A percentile compares a stretch with the other conserved stretches of the same genome.
phyloP scores from a whole-genome alignment of 495 filamentous ascomycete genomes.

The Friedmanniomyces simplex region DNA sequence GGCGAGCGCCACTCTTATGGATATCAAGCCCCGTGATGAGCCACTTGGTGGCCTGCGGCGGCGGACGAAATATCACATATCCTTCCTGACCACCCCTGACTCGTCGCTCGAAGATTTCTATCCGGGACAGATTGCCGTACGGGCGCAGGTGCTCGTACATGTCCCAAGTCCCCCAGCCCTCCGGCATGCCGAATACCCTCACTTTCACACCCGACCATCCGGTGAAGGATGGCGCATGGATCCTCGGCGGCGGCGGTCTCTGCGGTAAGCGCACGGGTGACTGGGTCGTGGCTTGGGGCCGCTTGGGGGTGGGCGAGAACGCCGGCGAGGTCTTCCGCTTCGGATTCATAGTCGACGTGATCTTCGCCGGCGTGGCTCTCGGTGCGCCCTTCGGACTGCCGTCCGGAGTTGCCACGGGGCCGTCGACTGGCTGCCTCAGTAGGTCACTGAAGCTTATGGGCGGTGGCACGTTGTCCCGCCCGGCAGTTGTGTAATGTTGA shows the following conservation, averaged over 20 bases:
- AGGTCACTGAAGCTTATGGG: background rate
- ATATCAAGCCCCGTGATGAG: background rate
- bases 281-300: background rate
- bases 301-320: background rate
- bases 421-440: background rate
- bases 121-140: conserved; percentile 14
- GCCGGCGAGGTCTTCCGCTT: background rate
- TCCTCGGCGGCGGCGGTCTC: background rate
- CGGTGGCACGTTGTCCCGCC: background rate
- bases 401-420: background rate
- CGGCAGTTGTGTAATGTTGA: background rate
- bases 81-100: background rate
- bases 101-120: conserved; percentile 14
- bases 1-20: background rate
- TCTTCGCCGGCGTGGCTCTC: background rate
- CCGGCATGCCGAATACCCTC: conserved; percentile 8
- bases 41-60: conserved; percentile 1
- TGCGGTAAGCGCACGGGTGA: background rate
- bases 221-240: background rate
- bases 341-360: background rate
- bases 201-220: conserved; percentile 7
- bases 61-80: conserved; percentile 19
- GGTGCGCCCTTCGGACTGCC: background rate
- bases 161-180: conserved; percentile 12
- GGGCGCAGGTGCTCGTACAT: conserved; percentile 12